A percentile compares a stretch with the other conserved stretches of the same genome.
These are phyloP conservation scores for Ceratocystis destructans DNA, from an alignment of 2,329 filamentous ascomycete genomes.

Conservation along the genomic window DNA sequence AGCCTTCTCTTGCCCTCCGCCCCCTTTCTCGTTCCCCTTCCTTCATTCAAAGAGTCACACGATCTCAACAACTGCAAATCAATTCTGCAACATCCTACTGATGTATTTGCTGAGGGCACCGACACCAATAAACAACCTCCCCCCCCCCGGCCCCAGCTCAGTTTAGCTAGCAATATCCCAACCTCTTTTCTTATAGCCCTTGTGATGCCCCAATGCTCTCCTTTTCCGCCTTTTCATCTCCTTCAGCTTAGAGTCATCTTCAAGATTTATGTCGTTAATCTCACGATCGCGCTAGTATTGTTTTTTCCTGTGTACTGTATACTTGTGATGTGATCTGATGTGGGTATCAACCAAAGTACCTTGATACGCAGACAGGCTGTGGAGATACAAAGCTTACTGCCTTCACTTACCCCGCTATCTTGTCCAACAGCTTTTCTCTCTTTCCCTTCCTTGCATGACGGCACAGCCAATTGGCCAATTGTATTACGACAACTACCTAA, in stretches of 20 bases:
- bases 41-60: background rate
- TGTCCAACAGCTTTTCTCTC: background rate
- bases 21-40: background rate
- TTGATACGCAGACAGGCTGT: background rate
- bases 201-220: background rate
- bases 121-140: too few species aligned
- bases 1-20: background rate
- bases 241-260: slow-evolving; percentile 2
- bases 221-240: background rate
- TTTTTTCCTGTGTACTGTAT: background rate
- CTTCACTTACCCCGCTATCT: background rate
- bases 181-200: background rate
- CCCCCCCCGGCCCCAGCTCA: background rate
- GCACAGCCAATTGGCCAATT: background rate
- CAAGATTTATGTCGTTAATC: slow-evolving; percentile 1
- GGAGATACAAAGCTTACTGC: background rate
- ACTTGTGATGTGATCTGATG: background rate
- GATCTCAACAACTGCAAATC: slow-evolving; percentile 4
- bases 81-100: background rate
- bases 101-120: background rate
- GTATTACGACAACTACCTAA: background rate
- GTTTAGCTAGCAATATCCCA: background rate
- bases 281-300: background rate
- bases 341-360: background rate
- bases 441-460: background rate